Evolutionary conservation across 306 rosid genomes (phyloP).

Genomic region (Macrotyloma uniflorum): DNA sequence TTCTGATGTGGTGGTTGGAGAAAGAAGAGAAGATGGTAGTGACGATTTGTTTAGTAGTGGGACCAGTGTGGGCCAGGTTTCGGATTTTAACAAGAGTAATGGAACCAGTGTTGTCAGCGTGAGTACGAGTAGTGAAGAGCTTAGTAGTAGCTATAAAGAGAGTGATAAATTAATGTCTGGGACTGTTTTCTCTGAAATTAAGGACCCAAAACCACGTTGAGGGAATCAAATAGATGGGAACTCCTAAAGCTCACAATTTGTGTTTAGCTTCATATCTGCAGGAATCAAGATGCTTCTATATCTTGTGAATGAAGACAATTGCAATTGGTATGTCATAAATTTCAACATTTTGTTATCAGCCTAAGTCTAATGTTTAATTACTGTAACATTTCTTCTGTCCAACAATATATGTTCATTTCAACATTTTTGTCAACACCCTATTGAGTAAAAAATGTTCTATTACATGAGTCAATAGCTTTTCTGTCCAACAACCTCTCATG

Average conservation of each 20-base stretch:
- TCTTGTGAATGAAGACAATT: neutral
- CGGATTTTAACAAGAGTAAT: conserved; percentile 34
- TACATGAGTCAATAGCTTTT: neutral
- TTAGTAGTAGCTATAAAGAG: neutral
- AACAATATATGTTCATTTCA: neutral
- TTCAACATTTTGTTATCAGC: neutral
- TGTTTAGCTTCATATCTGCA: neutral
- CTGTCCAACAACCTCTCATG: neutral
- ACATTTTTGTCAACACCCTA: no score
- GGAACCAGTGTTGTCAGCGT: conserved; percentile 9
- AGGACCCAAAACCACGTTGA: conserved; percentile 43
- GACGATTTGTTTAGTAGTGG: conserved; percentile 41
- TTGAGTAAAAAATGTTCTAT: no score
- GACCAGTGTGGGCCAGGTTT: conserved; percentile 30
- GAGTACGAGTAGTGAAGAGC: conserved; percentile 22
- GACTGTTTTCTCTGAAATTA: conserved; percentile 40
- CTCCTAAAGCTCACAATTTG: neutral
- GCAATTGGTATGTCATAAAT: neutral
- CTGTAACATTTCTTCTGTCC: neutral
- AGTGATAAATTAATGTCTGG: conserved; percentile 6
- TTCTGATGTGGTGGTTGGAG: neutral
- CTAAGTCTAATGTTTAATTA: neutral
- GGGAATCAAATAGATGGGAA: neutral
- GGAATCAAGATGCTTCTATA: neutral
- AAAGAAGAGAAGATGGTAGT: neutral